Evolutionary conservation across 768 basidiomycete species (phyloP).

Genomic region (Phylloporus sp.): DNA sequence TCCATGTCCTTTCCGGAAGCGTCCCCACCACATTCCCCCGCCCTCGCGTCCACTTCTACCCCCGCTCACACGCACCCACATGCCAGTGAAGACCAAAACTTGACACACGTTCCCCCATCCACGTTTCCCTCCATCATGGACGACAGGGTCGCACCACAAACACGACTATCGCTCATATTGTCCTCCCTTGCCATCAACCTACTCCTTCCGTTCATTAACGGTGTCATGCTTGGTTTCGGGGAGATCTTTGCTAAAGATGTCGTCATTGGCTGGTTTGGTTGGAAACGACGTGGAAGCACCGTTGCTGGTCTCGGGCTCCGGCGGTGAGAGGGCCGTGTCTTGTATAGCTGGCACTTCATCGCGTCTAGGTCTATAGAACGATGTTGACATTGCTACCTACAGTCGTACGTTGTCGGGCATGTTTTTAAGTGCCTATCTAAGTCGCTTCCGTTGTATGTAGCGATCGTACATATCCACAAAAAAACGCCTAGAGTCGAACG

Average conservation of each 20-base stretch:
- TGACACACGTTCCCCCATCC: conserved; percentile 33
- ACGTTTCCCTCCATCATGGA: conserved; percentile 72
- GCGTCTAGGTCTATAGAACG: background rate
- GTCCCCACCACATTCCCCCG: conserved; percentile 47
- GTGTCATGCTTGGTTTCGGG: conserved; percentile 95
- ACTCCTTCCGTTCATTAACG: conserved; percentile 84
- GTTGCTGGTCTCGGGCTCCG: conserved; percentile 26
- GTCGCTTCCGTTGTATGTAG: conserved; percentile 46
- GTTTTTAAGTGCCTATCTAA: conserved; percentile 50
- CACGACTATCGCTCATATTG: conserved; percentile 62
- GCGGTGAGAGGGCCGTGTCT: conserved; percentile 9
- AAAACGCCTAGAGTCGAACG: conserved; percentile 19
- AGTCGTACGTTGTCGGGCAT: conserved; percentile 51
- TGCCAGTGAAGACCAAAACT: conserved; percentile 20
- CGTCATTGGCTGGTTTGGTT: conserved; percentile 50
- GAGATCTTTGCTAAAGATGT: conserved; percentile 86
- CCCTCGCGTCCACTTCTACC: conserved; percentile 14
- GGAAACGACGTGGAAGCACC: conserved; percentile 30
- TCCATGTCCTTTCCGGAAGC: conserved; percentile 72
- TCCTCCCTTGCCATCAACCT: conserved; percentile 81
- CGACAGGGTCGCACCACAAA: conserved; percentile 55
- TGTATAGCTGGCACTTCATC: background rate
- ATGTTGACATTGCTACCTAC: no score
- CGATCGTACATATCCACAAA: background rate
- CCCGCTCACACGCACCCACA: conserved; percentile 13